A percentile compares a stretch with the other conserved stretches of the same genome.
phyloP scores from a whole-genome alignment of 345 rosid genomes.

The Reutealis trisperma region DNA sequence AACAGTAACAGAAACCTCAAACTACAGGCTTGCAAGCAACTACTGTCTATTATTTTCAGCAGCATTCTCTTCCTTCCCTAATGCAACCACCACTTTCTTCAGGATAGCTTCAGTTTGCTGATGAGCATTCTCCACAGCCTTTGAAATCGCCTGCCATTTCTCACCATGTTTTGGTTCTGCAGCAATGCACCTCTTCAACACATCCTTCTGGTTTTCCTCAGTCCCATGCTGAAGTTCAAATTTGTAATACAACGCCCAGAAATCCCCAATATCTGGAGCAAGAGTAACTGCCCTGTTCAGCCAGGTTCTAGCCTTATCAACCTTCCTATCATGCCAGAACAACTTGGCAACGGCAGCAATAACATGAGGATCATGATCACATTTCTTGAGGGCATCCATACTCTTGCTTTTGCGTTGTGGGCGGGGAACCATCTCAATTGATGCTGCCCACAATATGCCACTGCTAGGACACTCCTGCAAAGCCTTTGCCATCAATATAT shows the following conservation, averaged over 20 bases:
- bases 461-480: slow-evolving; percentile 89
- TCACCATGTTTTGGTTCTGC: slow-evolving; percentile 92
- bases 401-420: slow-evolving; percentile 73
- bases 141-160: slow-evolving; percentile 78
- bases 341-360: slow-evolving; percentile 80
- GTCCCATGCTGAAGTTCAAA: slow-evolving; percentile 85
- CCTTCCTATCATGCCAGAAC: slow-evolving; percentile 92
- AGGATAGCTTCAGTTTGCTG: slow-evolving; percentile 73
- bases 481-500: slow-evolving; percentile 86
- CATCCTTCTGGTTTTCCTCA: slow-evolving; percentile 80
- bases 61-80: slow-evolving; percentile 79
- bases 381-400: slow-evolving; percentile 74
- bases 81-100: slow-evolving; percentile 69
- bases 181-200: slow-evolving; percentile 63
- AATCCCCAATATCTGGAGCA: slow-evolving; percentile 81
- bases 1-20: neutral
- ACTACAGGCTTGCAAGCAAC: slow-evolving; percentile 6
- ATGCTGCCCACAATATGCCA: slow-evolving; percentile 89
- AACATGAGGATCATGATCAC: slow-evolving; percentile 83
- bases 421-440: slow-evolving; percentile 82
- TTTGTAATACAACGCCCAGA: slow-evolving; percentile 86
- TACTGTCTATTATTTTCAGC: slow-evolving; percentile 50
- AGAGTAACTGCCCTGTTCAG: slow-evolving; percentile 77
- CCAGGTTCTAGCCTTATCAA: slow-evolving; percentile 88
- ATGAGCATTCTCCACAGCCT: slow-evolving; percentile 92